Evolutionary conservation across 176 grass and related monocot genomes (phyloP), one percentile per base, ranked within the genome.

Genomic region (Eleusine coracana): DNA sequence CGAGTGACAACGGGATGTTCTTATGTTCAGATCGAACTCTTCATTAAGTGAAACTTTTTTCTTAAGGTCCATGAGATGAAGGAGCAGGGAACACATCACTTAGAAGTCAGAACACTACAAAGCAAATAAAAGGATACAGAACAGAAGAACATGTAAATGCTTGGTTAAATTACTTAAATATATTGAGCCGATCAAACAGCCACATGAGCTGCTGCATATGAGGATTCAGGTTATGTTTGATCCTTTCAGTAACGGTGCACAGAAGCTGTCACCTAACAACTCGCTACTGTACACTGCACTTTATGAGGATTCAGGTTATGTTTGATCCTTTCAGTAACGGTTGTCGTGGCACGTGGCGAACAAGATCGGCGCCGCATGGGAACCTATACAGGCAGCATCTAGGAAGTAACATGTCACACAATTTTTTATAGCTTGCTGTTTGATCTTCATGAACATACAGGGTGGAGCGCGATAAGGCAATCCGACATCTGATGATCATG

Each of bases 181-280:
- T 44, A 13, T 48, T 6, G 68, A 64, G 49, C 10, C 21, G 1
- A 10, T 56, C n/a, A 29, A 55, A 69, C 63, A 36, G 52, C n/a
- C 56, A 51, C 84, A 79, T 79, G 76, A 28, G 59, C 36, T 86
- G 36, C 25, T n/a, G n/a, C n/a, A n/a, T 59, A 16, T 51, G 49
- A 15, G 10, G 49, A 51, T 40, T 68, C 63, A 81, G 37, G n/a
- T 81, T 20, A 27, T 59, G 79, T 44, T 70, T 25, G 49, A 80
- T 58, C 49, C 39, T 20, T 3, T n/a, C 31, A 7, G 21, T 10
- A 6, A 17, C 37, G 20, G 0, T 16, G 34, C 51, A 61, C 55
- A 41, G 52, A 59, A 61, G 55, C 13, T 60, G 74, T 67, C 71
- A 25, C 71, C 17, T 20, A 55, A 3, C 49, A 51, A 14, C 49